These are phyloP conservation scores for Phytophthora palmivora DNA, from an alignment of 352 stramenopile genomes.

Conservation along the genomic window DNA sequence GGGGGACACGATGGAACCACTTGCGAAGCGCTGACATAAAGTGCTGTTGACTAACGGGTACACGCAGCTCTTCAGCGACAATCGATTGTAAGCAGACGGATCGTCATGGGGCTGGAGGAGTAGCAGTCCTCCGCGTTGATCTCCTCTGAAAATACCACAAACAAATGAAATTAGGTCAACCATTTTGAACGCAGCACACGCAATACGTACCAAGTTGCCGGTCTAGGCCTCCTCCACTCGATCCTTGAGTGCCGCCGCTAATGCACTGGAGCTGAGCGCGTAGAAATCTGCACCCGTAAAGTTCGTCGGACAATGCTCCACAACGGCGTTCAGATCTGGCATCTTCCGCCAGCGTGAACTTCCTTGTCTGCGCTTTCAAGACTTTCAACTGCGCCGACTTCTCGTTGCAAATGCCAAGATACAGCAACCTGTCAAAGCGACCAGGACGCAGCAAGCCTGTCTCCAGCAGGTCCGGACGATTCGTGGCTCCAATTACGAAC, in stretches of 20 bases:
- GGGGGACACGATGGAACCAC: constrained; percentile 88
- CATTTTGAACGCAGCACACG: constrained; percentile 5
- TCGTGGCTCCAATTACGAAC: constrained; percentile 97
- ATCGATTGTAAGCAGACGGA: constrained; percentile 64
- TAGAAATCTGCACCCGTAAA: constrained; percentile 90
- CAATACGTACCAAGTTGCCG: constrained; percentile 59
- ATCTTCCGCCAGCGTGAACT: constrained; percentile 70
- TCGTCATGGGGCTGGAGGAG: constrained; percentile 74
- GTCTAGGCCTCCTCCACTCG: constrained; percentile 70
- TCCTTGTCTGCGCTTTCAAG: constrained; percentile 84
- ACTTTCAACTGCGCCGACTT: constrained; percentile 80
- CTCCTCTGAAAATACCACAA: constrained; percentile 41
- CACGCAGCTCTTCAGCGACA: constrained; percentile 67
- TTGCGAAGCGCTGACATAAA: constrained; percentile 64
- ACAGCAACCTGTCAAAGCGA: constrained; percentile 86
- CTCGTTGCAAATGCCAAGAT: constrained; percentile 84
- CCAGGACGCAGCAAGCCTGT: constrained; percentile 93
- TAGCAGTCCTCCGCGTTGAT: constrained; percentile 86
- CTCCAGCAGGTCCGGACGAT: constrained; percentile 97
- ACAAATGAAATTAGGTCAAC: constrained; percentile 16
- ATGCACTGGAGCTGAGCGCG: constrained; percentile 77
- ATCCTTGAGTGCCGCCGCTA: constrained; percentile 83
- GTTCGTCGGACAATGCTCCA: constrained; percentile 69
- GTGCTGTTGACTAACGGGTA: constrained; percentile 62
- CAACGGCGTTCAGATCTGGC: constrained; percentile 68